Percentiles rank a stretch among this genome's conserved stretches.
Conservation (phyloP, 371 early-diverging fungal genomes). For the Mucor ambiguus region DNA sequence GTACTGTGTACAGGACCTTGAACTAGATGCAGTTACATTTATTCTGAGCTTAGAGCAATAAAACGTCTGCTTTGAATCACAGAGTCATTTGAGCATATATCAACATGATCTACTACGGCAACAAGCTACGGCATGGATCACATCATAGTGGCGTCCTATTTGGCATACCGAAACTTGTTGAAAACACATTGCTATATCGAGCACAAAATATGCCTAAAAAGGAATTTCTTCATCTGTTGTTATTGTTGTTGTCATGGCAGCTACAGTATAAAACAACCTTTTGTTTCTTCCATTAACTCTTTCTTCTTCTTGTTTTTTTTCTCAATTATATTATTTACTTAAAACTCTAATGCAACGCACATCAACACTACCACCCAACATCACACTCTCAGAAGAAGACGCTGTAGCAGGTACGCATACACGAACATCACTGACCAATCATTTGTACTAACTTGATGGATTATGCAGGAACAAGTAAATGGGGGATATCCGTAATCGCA, state of each 20-base stretch:
- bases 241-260: background rate
- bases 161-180: background rate
- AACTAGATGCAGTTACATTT: no score
- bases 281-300: background rate
- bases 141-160: background rate
- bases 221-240: background rate
- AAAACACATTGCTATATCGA: slow-evolving; percentile 5
- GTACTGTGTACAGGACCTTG: no score
- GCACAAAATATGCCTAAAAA: background rate
- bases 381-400: slow-evolving; percentile 17
- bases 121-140: background rate
- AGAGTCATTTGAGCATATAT: no score
- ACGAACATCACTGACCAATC: background rate
- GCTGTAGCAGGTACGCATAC: slow-evolving; percentile 10
- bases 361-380: slow-evolving; percentile 9
- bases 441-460: slow-evolving; percentile 1
- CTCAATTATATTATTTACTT: background rate
- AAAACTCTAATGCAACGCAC: slow-evolving; percentile 10
- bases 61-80: no score
- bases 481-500: background rate
- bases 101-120: background rate
- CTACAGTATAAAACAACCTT: background rate
- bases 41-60: no score
- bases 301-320: background rate
- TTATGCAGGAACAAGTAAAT: slow-evolving; percentile 22